phyloP scores from a whole-genome alignment of 495 filamentous ascomycete species.

The Achaetomiella virescens region DNA sequence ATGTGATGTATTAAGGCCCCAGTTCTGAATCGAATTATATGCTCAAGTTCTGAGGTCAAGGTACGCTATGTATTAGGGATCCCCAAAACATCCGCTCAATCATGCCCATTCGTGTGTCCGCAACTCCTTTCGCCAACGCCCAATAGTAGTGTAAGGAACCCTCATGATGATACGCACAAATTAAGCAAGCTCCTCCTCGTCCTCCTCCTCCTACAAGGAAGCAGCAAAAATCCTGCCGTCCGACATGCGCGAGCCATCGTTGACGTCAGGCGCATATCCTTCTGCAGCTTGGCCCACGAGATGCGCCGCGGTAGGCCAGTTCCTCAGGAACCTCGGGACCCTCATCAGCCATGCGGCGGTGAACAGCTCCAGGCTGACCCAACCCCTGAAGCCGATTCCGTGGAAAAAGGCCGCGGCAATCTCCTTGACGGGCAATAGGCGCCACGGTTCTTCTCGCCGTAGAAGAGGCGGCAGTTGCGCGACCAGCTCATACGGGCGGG shows the following conservation, averaged over 20 bases:
- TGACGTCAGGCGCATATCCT: conserved; percentile 46
- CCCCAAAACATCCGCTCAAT: too few relatives aligned
- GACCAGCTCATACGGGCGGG: conserved; percentile 74
- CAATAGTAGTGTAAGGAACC: too few relatives aligned
- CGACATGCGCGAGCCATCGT: conserved; percentile 32
- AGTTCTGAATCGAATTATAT: too few relatives aligned
- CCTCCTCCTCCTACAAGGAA: conserved; percentile 17
- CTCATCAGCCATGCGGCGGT: conserved; percentile 53
- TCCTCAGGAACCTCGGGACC: conserved; percentile 49
- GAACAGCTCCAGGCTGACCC: conserved; percentile 78
- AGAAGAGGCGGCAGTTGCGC: conserved; percentile 69
- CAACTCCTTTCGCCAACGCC: not conserved
- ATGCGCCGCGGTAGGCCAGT: conserved; percentile 57
- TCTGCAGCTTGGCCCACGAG: conserved; percentile 56
- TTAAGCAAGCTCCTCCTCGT: not conserved
- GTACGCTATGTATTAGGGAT: too few relatives aligned
- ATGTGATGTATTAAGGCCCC: too few relatives aligned
- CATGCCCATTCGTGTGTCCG: too few relatives aligned
- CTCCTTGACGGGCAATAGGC: conserved; percentile 67
- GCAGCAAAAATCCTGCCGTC: conserved; percentile 24
- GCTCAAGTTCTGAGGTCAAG: too few relatives aligned
- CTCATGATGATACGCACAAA: too few relatives aligned
- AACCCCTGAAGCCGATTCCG: conserved; percentile 62
- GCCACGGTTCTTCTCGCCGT: conserved; percentile 62
- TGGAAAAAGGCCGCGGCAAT: conserved; percentile 57